These are phyloP conservation scores for Adansonia rubrostipa DNA, from an alignment of 441 rosid genomes.

Conservation along the genomic window DNA sequence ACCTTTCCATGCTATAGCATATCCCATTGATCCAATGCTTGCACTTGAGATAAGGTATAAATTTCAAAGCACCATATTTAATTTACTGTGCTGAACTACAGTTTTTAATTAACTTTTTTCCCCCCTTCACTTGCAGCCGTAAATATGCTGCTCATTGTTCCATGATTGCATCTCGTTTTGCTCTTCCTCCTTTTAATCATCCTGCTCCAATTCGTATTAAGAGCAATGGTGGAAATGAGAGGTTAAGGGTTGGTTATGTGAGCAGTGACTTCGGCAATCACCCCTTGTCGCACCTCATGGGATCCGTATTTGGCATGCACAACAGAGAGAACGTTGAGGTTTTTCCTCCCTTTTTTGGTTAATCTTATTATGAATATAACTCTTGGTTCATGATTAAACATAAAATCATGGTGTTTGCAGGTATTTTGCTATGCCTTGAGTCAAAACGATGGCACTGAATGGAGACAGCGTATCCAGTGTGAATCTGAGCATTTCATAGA, in stretches of 20 bases:
- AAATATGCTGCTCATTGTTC: conserved; percentile 98
- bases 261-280: conserved; percentile 99
- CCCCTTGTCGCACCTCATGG: conserved; percentile 98
- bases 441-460: conserved; percentile 92
- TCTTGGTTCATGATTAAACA: conserved; percentile 8
- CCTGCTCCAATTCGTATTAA: conserved; percentile 70
- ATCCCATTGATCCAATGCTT: conserved; percentile 92
- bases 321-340: conserved; percentile 89
- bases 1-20: conserved; percentile 99
- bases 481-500: conserved; percentile 94
- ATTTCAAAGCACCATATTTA: background rate
- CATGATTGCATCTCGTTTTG: conserved; percentile 88
- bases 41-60: conserved; percentile 95
- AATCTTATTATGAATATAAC: background rate
- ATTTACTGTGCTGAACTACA: background rate
- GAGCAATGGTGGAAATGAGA: conserved; percentile 64
- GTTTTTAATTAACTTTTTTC: conserved; percentile 5
- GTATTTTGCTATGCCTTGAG: conserved; percentile 97
- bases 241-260: conserved; percentile 90
- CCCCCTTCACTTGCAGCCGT: conserved; percentile 58
- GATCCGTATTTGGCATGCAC: conserved; percentile 99
- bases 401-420: conserved; percentile 41
- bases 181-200: conserved; percentile 74
- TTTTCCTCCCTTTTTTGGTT: background rate
- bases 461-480: conserved; percentile 91